Conservation (phyloP, 2,329 filamentous ascomycete species). For the Phialophora macrospora region DNA sequence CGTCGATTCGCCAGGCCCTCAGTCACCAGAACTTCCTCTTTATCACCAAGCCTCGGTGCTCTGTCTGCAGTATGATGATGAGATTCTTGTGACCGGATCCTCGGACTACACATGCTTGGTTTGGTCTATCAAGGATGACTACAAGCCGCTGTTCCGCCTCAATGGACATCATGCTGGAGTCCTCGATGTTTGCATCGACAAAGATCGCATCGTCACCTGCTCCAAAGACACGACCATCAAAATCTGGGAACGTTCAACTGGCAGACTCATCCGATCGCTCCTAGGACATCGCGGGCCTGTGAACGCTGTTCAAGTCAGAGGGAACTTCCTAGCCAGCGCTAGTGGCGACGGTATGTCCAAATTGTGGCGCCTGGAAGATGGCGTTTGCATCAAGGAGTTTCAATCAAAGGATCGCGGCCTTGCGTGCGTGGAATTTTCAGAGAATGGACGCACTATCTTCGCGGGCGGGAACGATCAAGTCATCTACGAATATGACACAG, state of each 20-base stretch:
- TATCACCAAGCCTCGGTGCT: conserved; percentile 93
- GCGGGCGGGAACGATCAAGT: conserved; percentile 94
- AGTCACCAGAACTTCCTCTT: conserved; percentile 31
- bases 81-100: conserved; percentile 92
- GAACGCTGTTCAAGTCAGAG: conserved; percentile 93
- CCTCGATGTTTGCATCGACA: conserved; percentile 90
- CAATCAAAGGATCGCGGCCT: conserved; percentile 87
- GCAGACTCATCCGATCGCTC: conserved; percentile 75
- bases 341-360: conserved; percentile 92
- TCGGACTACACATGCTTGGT: conserved; percentile 91
- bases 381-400: conserved; percentile 88
- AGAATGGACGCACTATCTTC: conserved; percentile 90
- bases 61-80: conserved; percentile 90
- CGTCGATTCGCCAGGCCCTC: conserved; percentile 52
- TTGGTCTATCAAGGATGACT: conserved; percentile 80
- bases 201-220: conserved; percentile 91
- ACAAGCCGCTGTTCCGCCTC: conserved; percentile 78
- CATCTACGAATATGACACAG: conserved; percentile 94
- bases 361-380: conserved; percentile 91
- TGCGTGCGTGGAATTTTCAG: conserved; percentile 93
- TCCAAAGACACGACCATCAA: conserved; percentile 95
- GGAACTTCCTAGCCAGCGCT: conserved; percentile 89
- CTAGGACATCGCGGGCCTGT: conserved; percentile 88
- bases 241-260: conserved; percentile 87
- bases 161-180: conserved; percentile 83